Conservation (phyloP, 306 rosid genomes). For the Castanea mollissima region DNA sequence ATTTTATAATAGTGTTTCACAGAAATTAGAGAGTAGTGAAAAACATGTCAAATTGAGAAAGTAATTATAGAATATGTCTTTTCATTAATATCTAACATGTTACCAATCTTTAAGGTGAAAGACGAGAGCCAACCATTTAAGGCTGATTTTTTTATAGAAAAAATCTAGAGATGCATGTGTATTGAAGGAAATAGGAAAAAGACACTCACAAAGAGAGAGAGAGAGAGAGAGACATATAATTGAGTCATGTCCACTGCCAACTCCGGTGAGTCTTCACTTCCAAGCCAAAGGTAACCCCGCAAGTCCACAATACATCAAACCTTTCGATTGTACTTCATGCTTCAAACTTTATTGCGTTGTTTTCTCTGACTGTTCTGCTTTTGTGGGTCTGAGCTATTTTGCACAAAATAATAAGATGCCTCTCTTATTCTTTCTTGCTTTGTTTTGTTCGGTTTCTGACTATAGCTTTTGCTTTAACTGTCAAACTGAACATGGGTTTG, state of each 20-base stretch:
- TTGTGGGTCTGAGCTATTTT: neutral
- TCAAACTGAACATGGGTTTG: neutral
- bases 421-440: neutral
- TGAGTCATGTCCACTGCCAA: slow-evolving; percentile 20
- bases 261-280: slow-evolving; percentile 16
- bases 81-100: too few species aligned
- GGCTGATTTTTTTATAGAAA: too few species aligned
- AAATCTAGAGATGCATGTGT: too few species aligned
- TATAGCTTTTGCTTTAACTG: neutral
- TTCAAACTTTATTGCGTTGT: neutral
- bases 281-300: slow-evolving; percentile 28
- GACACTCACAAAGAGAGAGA: too few species aligned
- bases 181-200: too few species aligned
- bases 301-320: neutral
- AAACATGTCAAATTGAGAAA: too few species aligned
- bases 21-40: too few species aligned
- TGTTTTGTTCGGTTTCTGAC: neutral
- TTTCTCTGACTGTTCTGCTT: neutral
- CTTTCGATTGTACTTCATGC: too few species aligned
- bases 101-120: too few species aligned
- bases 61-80: too few species aligned
- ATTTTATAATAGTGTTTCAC: too few species aligned
- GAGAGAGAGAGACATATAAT: neutral
- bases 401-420: neutral
- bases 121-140: too few species aligned